Base-by-base conservation (phyloP, 768 basidiomycete genomes). In the Terana coerulea region DNA sequence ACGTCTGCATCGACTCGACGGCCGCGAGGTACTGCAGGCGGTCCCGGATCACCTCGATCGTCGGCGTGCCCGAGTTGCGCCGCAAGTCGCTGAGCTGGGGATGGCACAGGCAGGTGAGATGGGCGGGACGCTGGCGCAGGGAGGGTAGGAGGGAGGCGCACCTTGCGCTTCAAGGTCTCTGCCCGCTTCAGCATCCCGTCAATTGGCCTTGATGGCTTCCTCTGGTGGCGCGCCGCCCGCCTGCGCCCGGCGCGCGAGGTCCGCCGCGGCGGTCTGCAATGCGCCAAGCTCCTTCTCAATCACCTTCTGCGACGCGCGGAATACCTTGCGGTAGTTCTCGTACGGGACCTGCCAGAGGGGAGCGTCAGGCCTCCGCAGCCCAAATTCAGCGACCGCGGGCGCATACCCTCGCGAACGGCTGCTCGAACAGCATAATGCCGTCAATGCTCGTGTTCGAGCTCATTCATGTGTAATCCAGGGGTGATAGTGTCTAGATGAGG, bases 121-220 rank as follows among this genome's bases (percentile, higher is more conserved):
- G n/a, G n/a, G n/a, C n/a, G n/a, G n/a, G n/a, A n/a, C n/a, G n/a
- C n/a, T n/a, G n/a, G n/a, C n/a, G n/a, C n/a, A n/a, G n/a, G n/a
- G n/a, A n/a, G n/a, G n/a, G n/a, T n/a, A n/a, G n/a, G n/a, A n/a
- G 30, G 29, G 12, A 33, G 48, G 1, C 72, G 36, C 41, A 92
- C 95, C 84, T 97, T 98, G 63, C 86, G 81, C 73, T 95, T 95
- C 51, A 98, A 75, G 47, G 76, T 81, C 67, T 88, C 83, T 48
- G 89, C 82, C 47, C 81, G 78, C 30, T 74, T 75, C 57, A 92
- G 86, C 87, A 93, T 89, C 5, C 68, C 72, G 57, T 95, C 88
- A 39, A 95, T 72, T 10, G n/a, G 78, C 65, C 59, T 80, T 79
- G 52, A 82, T 55, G 2, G 78, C 75, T 12, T 84, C 84, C 33